phyloP scores from a whole-genome alignment of 371 early-diverging fungal species.

The Nematocida ausubeli region DNA sequence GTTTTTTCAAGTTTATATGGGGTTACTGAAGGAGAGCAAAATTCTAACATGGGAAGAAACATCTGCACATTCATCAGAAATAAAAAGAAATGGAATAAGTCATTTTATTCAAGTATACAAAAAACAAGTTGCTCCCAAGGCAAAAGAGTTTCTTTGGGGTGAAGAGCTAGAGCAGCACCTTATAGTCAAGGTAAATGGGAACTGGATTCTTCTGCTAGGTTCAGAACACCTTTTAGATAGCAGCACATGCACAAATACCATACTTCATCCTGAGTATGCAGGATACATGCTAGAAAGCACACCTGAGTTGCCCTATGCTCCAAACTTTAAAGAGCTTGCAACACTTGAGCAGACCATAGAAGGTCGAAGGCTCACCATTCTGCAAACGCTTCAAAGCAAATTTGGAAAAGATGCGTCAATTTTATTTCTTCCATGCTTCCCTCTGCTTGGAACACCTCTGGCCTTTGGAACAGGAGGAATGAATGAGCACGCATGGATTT shows the following conservation, averaged over 20 bases:
- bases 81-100: slow-evolving; percentile 58
- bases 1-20: slow-evolving; percentile 52
- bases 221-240: slow-evolving; percentile 19
- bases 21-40: slow-evolving; percentile 51
- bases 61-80: slow-evolving; percentile 7
- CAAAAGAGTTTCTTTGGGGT: slow-evolving; percentile 56
- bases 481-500: slow-evolving; percentile 4
- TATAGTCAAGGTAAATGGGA: background rate
- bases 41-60: slow-evolving; percentile 54
- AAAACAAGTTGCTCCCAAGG: background rate
- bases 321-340: slow-evolving; percentile 19
- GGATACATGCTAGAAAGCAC: slow-evolving; percentile 65
- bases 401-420: slow-evolving; percentile 21
- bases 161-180: slow-evolving; percentile 62
- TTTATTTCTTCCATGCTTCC: slow-evolving; percentile 41
- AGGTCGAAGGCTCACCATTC: slow-evolving; percentile 17
- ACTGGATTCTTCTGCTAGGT: slow-evolving; percentile 45
- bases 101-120: slow-evolving; percentile 59
- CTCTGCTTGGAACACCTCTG: slow-evolving; percentile 28
- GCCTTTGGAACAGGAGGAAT: slow-evolving; percentile 29
- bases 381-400: background rate
- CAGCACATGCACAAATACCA: background rate
- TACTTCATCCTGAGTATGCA: slow-evolving; percentile 56
- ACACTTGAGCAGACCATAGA: slow-evolving; percentile 46
- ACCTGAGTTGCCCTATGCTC: slow-evolving; percentile 39